Evolutionary conservation across 139 green algal species (phyloP), one percentile per base, ranked within the genome.

Genomic region (Pseudopediastrum boryanum): DNA sequence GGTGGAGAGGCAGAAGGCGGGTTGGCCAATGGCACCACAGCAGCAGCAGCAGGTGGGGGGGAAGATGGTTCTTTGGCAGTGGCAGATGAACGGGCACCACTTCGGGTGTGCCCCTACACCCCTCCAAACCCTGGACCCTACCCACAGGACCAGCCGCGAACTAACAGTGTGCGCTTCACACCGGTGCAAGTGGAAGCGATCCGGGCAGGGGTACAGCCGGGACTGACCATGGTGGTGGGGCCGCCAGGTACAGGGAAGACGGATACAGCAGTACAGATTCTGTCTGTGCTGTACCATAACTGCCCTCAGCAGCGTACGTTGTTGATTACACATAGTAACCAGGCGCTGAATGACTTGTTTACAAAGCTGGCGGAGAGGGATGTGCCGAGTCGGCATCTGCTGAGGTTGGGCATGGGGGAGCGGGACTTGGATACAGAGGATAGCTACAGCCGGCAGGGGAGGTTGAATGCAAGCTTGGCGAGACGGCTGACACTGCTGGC

Each of bases 171-270:
- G 27, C 87, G 94, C 36, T 99, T 99, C 85, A 99, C 96, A n/a
- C 90, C 92, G 5, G 88, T 95, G 56, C 93, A 97, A 86, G 71
- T 78, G 43, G 71, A 78, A 29, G 71, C 71, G 16, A 41, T 78
- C 2, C 39, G 29, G 38, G 41, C 71, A 29, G 71, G 71, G 3
- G 71, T 78, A 16, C 71, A 78, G 54, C 52, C 71, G 19, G 96
- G 96, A 3, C 86, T 99, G 59, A 98, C 92, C 6, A 96, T 99
- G 93, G 89, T 99, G 25, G 95, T 99, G 42, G 96, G 96, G 0
- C 96, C 96, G 4, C 96, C 96, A 9, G 96, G 96, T 23, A 99
- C 96, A 0, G 96, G 96, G 64, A 99, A 99, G 85, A 99, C 96
- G 1, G 96, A 99, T 88, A 96, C 91, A 13, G 96, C 96, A 3